A percentile compares a stretch with the other conserved stretches of the same genome.
Evolutionary conservation across 192 early-diverging fungal species (phyloP).

Genomic region (Umbelopsis sp.): DNA sequence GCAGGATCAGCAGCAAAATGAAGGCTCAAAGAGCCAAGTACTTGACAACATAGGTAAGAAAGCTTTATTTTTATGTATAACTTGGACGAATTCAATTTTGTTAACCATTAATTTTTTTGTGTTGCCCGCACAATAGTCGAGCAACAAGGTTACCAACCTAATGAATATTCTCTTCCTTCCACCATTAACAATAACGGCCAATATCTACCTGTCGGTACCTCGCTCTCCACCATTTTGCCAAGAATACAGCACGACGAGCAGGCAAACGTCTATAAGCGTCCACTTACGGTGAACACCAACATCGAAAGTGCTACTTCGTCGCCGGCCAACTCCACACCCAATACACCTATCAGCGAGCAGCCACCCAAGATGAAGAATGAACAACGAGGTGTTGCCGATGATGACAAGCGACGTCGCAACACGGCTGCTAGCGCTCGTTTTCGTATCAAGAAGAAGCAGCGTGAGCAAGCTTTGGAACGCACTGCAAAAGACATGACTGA

Average conservation of each 20-base stretch:
- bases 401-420: constrained; percentile 92
- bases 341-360: background rate
- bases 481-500: constrained; percentile 81
- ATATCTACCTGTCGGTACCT: background rate
- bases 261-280: background rate
- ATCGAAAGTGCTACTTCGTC: background rate
- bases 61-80: too few species aligned
- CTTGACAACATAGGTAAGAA: background rate
- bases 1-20: background rate
- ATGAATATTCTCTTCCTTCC: background rate
- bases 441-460: constrained; percentile 91
- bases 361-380: background rate
- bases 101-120: too few species aligned
- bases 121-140: background rate
- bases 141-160: background rate
- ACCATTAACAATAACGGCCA: background rate
- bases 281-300: background rate
- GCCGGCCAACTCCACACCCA: background rate
- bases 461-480: constrained; percentile 84
- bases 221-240: background rate
- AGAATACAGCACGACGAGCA: background rate
- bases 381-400: constrained; percentile 35
- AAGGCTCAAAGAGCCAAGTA: background rate
- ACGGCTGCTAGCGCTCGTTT: constrained; percentile 95
- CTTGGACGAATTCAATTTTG: too few species aligned